Evolutionary conservation across 1,139 yeast genomes (phyloP).

Genomic region (Taphrina pruni): DNA sequence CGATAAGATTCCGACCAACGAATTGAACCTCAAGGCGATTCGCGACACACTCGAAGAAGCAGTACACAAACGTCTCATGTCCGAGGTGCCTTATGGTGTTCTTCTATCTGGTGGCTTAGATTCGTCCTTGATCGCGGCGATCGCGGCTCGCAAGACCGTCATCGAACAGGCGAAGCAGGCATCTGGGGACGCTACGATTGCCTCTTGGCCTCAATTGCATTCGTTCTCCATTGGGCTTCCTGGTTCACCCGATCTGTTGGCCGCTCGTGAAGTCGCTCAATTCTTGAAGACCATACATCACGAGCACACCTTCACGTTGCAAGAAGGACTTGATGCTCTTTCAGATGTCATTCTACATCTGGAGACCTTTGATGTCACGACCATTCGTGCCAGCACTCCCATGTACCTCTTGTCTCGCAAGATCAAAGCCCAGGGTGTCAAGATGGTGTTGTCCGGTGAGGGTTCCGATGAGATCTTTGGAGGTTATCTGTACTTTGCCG

Average conservation of each 20-base stretch:
- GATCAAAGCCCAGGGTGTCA: conserved; percentile 98
- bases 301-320: conserved; percentile 93
- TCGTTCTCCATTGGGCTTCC: conserved; percentile 97
- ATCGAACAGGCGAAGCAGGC: conserved; percentile 51
- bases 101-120: conserved; percentile 95
- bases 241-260: conserved; percentile 95
- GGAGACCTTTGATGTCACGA: conserved; percentile 97
- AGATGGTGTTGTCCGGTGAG: conserved; percentile 98
- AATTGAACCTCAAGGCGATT: conserved; percentile 71
- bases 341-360: conserved; percentile 92
- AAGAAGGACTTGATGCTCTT: conserved; percentile 95
- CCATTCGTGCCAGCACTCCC: conserved; percentile 98
- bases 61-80: conserved; percentile 98
- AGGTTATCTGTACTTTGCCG: conserved; percentile 95
- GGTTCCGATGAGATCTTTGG: conserved; percentile 99
- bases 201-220: conserved; percentile 81
- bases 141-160: conserved; percentile 93
- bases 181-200: conserved; percentile 55
- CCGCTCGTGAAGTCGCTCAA: conserved; percentile 92
- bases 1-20: conserved; percentile 69
- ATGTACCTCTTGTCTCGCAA: conserved; percentile 95
- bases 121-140: conserved; percentile 92
- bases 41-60: conserved; percentile 88
- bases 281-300: conserved; percentile 95
- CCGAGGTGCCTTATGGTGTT: conserved; percentile 98